Evolutionary conservation across 345 rosid species (phyloP), one percentile per base, ranked within the genome.

Genomic region (Limnanthes douglasii): DNA sequence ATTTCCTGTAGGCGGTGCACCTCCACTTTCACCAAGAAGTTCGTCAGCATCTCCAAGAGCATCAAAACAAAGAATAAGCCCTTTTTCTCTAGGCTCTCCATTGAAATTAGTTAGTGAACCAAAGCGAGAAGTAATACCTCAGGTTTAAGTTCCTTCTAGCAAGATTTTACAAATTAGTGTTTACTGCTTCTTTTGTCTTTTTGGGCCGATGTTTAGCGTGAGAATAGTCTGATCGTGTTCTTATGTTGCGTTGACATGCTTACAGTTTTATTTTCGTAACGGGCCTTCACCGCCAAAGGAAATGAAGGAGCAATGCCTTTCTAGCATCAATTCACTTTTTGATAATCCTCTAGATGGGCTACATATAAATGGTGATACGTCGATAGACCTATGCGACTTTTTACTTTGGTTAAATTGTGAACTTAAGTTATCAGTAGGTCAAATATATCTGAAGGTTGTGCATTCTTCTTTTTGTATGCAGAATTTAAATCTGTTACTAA

Each of bases 11-110:
- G 84, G 80, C 23, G 80, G 66, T 29, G 63, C 94, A 24, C 97
- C 97, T 43, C 97, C 97, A 30, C 73, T 86, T 50, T 78, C 97
- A 34, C 97, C 97, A 8, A 68, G 88, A 56, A 61, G 82, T 48
- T 43, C 73, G 19, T 48, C 93, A 23, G 84, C 70, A 27, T 78
- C 95, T 34, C 95, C 93, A 23, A 72, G 83, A 45, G 47, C 57
- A 48, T 65, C 64, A 11, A 73, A 66, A 63, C 85, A 59, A 44
- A 78, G 72, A 56, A 57, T 42, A 18, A 79, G 76, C 33, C 77
- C 74, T 42, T 74, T 82, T 35, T 65, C 73, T 57, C 64, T 79
- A 31, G 83, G 78, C 33, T 79, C 88, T 58, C 86, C 90, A 15
- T 35, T 76, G 35, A 74, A 70, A 66, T 56, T 83, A 11, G 51